Base-by-base conservation (phyloP, 208 protist species). In the Trypanosoma avium region DNA sequence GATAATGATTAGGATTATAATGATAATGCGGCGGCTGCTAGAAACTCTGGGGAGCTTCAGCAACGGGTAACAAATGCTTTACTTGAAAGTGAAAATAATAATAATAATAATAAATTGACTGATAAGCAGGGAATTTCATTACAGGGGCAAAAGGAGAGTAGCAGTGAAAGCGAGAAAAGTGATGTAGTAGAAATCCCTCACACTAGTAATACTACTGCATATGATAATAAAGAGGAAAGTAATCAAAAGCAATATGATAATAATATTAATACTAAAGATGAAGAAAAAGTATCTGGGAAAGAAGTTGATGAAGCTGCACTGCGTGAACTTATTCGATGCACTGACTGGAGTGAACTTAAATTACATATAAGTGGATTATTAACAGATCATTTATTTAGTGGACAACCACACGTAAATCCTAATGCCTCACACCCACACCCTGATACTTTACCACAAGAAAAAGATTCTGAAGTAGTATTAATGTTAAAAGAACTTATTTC, bases 401-500 rank as follows among this genome's bases (percentile, higher is more conserved):
- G 87, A 17, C 61, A 73, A 24, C 76, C 90, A 35, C 86, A 93
- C 62, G 63, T 96, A 26, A 65, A 86, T 43, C 79, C 75, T 0
- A 84, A 74, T 67, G 84, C 85, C 6, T 82, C 86, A 4, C 82
- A 93, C 71, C 91, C 89, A 9, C 86, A 95, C 70, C 69, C 75
- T 4, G 93, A 97, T 77, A 97, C 93, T 6, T 65, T 88, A 12
- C 81, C 90, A 13, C 57, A 79, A 56, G 83, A 87, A 12, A 82
- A 77, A 2, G 93, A 97, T 63, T 78, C 79, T 10, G 93, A 97
- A 63, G 73, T 93, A 22, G 79, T 97, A 67, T 64, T 91, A 42
- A 87, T 91, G 67, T 81, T 97, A 27, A 97, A 97, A 73, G 91
- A 97, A 75, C 84, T 97, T 27, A 73, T 97, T 21, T 73, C 75